Evolutionary conservation across 1,284 basidiomycete genomes (phyloP), one percentile per base, ranked within the genome.

Genomic region (Blastosporella zonata): DNA sequence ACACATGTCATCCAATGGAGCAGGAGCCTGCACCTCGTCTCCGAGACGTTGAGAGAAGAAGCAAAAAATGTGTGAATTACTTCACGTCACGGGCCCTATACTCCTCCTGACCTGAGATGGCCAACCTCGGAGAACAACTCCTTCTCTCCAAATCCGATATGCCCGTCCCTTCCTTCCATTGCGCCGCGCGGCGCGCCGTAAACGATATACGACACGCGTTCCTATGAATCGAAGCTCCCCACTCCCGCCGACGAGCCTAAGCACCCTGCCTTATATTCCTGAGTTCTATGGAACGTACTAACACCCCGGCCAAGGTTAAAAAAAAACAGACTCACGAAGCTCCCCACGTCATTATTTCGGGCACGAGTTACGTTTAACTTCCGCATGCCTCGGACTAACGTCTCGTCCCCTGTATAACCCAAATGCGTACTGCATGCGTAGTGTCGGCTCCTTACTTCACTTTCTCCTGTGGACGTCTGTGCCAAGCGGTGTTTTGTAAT

Each of bases 281-380:
- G 6, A 6, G 25, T 33, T 15, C 31, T 4, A 33, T 33, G 31
- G 31, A 33, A 33, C 13, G 31, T 4, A 33, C 31, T 33, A 33
- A 12, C 31, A 15, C n/a, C n/a, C n/a, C 25, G 25, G 6, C 25
- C 25, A 27, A 27, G 25, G 6, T 10, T 18, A 38, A 38, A 18
- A 23, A n/a, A 25, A 25, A 23, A 40, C 38, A 35, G 18, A 13
- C 18, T 36, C n/a, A 7, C 12, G 7, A 17, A 18, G n/a, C n/a
- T n/a, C n/a, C 21, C 18, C 36, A 40, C 12, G 22, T 27, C 22
- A 22, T 40, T 25, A 40, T 40, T 25, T 40, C 23, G 38, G 21
- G 38, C 38, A 40, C 38, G 38, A 27, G 38, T 40, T 40, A 40
- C 38, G 20, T 35, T 40, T 33, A 40, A 40, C 18, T 40, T 40